phyloP scores from a whole-genome alignment of 2,329 filamentous ascomycete species.

The Eurotiales sp. region DNA sequence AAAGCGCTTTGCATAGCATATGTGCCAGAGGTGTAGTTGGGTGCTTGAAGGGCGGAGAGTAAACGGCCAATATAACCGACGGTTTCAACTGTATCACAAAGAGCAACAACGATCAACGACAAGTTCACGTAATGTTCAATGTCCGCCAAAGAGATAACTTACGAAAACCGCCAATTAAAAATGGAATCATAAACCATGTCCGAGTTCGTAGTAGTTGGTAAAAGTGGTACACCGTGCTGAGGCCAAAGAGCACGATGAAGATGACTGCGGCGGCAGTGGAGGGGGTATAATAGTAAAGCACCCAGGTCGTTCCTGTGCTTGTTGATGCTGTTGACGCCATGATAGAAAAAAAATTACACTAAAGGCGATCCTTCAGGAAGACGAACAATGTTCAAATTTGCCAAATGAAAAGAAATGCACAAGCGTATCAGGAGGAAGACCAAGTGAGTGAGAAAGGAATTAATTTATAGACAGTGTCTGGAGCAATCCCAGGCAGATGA shows the following conservation, averaged over 20 bases:
- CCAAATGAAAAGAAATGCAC: too few species aligned
- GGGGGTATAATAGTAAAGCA: constrained; percentile 40
- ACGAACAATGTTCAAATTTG: too few species aligned
- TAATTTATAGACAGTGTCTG: too few species aligned
- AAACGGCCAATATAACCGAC: constrained; percentile 3
- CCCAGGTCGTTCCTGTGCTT: too few species aligned
- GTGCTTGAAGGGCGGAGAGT: not conserved
- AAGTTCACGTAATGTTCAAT: not conserved
- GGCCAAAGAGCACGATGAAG: constrained; percentile 45
- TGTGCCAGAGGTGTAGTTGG: not conserved
- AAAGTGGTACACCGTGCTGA: constrained; percentile 40
- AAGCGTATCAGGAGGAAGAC: too few species aligned
- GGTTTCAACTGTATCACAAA: not conserved
- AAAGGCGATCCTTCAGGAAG: too few species aligned
- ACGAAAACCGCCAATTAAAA: constrained; percentile 38
- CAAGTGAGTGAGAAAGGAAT: too few species aligned
- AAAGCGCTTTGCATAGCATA: constrained; percentile 9
- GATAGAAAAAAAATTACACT: not conserved
- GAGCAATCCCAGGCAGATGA: not conserved
- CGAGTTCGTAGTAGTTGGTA: constrained; percentile 41
- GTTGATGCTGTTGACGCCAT: too few species aligned
- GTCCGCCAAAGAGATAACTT: constrained; percentile 21
- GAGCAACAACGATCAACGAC: not conserved
- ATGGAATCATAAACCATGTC: constrained; percentile 48
- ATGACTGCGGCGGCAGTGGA: constrained; percentile 44